A percentile compares a stretch with the other conserved stretches of the same genome.
These are phyloP conservation scores for Aspergillus floridensis DNA, from an alignment of 2,329 filamentous ascomycete species.

Conservation along the genomic window DNA sequence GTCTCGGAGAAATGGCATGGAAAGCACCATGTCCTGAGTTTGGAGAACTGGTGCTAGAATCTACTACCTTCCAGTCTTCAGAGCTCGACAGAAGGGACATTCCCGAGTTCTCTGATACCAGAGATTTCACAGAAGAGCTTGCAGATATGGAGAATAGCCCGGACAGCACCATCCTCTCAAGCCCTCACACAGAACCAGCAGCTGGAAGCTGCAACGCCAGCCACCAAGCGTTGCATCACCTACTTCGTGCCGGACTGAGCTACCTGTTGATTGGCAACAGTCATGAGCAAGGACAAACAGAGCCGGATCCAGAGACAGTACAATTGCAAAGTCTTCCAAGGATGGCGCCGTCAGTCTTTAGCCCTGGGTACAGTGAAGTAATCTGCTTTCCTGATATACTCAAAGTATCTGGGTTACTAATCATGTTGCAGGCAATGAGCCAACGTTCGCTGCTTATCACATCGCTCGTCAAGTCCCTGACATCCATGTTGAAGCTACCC, in stretches of 20 bases:
- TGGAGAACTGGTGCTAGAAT: background rate
- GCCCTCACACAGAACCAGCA: background rate
- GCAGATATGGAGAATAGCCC: background rate
- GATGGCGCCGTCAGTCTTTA: conserved; percentile 32
- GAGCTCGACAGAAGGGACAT: background rate
- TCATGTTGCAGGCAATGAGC: conserved; percentile 30
- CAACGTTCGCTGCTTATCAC: conserved; percentile 36
- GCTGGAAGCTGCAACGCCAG: background rate
- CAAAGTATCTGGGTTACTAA: background rate
- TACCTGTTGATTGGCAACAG: conserved; percentile 4
- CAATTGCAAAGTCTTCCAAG: conserved; percentile 20
- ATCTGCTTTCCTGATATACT: background rate
- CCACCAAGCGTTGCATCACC: conserved; percentile 1
- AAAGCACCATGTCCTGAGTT: background rate
- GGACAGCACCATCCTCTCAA: background rate
- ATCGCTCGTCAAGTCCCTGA: conserved; percentile 35
- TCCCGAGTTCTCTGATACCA: background rate
- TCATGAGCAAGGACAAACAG: background rate
- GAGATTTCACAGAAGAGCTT: conserved; percentile 2
- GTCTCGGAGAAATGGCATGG: background rate
- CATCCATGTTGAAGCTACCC: conserved; percentile 29
- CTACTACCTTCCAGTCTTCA: background rate
- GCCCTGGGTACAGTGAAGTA: conserved; percentile 30
- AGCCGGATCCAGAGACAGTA: background rate
- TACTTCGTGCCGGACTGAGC: conserved; percentile 29